Evolutionary conservation across 768 basidiomycete species (phyloP), one percentile per base, ranked within the genome.

Genomic region (Serendipita sp.): DNA sequence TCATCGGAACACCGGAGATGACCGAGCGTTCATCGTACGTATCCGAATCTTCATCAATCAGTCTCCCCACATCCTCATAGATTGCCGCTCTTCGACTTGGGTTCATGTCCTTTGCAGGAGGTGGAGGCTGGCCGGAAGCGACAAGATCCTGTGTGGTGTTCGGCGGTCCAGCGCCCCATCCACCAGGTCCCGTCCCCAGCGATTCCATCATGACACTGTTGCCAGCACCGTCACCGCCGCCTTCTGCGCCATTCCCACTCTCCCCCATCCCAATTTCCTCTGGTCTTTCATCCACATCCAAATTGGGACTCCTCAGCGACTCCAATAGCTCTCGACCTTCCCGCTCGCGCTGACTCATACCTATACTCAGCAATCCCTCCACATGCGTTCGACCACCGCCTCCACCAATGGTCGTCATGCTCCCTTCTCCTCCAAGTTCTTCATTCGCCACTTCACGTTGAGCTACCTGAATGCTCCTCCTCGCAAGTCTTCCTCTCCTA

Each of bases 401-500:
- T 5, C 37, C 37, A 40, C 37, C 37, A 40, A 40, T 40, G 6
- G 37, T 40, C 37, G 37, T 40, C 37, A 40, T 60, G 16, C 16
- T 36, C 55, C 27, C 23, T 10, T 23, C 16, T 10, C 8, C 5
- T n/a, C 55, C 16, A 18, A 16, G 37, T 40, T 40, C 37, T 40
- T 40, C 37, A 40, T 40, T 50, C 48, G 48, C 18, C 16, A 16
- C 29, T 50, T 18, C 29, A 8, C 29, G 48, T 18, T 31, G 48
- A 5, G 34, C 23, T 8, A 31, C 16, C 10, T n/a, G 37, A 40
- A 60, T 29, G 34, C 55, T 60, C n/a, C 34, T 60, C 8, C 55
- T 23, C 16, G 55, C 55, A 27, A 60, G 55, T 10, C 55, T 29
- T 6, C 89, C 89, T 40, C 89, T 78, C 27, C 89, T 77, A 71